phyloP scores from a whole-genome alignment of 352 stramenopile genomes.

The Pythium oligandrum region DNA sequence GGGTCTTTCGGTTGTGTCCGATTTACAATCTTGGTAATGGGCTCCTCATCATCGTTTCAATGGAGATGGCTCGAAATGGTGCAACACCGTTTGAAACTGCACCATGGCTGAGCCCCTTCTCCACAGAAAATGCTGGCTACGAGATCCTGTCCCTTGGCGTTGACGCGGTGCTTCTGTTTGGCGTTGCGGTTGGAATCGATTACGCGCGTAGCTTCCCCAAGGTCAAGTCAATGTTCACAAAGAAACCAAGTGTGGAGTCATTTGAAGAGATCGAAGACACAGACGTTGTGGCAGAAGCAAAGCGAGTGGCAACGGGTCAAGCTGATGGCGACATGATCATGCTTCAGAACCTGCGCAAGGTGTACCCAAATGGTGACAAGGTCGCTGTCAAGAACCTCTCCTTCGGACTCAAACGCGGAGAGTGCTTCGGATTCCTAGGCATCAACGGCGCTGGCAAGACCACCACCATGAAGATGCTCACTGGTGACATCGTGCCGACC shows the following conservation, averaged over 20 bases:
- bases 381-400: constrained; percentile 59
- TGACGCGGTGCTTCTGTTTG: constrained; percentile 18
- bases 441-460: constrained; percentile 40
- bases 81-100: neutral
- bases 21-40: constrained; percentile 36
- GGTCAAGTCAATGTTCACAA: constrained; percentile 15
- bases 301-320: constrained; percentile 10
- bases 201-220: constrained; percentile 29
- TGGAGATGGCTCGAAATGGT: constrained; percentile 14
- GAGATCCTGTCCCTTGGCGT: constrained; percentile 31
- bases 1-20: constrained; percentile 39
- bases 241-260: constrained; percentile 5
- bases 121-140: constrained; percentile 22
- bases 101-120: constrained; percentile 22
- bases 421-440: constrained; percentile 85
- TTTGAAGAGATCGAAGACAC: constrained; percentile 9
- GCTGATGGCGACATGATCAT: constrained; percentile 15
- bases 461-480: constrained; percentile 46
- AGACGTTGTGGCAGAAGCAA: constrained; percentile 18
- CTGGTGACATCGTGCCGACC: constrained; percentile 41
- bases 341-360: constrained; percentile 29
- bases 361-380: constrained; percentile 45
- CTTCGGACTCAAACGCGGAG: constrained; percentile 49
- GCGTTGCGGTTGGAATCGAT: constrained; percentile 26
- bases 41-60: constrained; percentile 30